These are phyloP conservation scores for Glarea lozoyensis DNA, from an alignment of 495 filamentous ascomycete species.

Conservation along the genomic window DNA sequence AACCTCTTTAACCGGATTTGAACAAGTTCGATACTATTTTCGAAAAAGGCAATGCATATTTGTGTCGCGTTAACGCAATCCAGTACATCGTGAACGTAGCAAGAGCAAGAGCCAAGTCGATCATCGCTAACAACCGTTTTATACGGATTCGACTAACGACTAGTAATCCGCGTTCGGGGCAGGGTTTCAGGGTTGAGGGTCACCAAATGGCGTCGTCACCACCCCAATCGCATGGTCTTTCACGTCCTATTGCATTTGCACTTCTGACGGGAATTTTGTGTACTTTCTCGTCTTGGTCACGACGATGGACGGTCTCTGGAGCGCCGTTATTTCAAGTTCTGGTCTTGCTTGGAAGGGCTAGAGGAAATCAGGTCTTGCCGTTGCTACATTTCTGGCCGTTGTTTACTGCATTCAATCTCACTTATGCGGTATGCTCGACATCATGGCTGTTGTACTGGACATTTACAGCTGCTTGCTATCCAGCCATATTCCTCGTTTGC, in stretches of 20 bases:
- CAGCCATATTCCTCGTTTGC: slow-evolving; percentile 21
- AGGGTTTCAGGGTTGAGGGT: too few relatives aligned
- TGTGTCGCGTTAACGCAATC: too few relatives aligned
- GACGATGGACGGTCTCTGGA: slow-evolving; percentile 25
- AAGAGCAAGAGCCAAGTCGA: too few relatives aligned
- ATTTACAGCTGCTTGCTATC: slow-evolving; percentile 24
- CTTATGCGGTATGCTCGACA: slow-evolving; percentile 28
- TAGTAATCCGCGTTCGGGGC: too few relatives aligned
- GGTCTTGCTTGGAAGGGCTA: slow-evolving; percentile 22
- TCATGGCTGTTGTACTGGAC: slow-evolving; percentile 30
- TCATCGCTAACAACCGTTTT: too few relatives aligned
- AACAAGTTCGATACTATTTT: too few relatives aligned
- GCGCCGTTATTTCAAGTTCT: slow-evolving; percentile 23
- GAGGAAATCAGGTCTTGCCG: slow-evolving; percentile 23
- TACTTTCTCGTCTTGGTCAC: slow-evolving; percentile 11
- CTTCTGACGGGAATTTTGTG: slow-evolving; percentile 6
- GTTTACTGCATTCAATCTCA: slow-evolving; percentile 26
- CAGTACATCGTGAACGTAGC: too few relatives aligned
- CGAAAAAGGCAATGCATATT: too few relatives aligned
- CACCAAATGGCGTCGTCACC: too few relatives aligned
- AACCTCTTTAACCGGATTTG: too few relatives aligned
- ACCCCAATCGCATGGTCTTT: too few relatives aligned
- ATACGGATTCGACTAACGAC: too few relatives aligned
- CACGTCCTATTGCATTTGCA: slow-evolving; percentile 10
- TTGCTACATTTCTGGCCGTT: slow-evolving; percentile 27